A percentile compares a stretch with the other conserved stretches of the same genome.
phyloP scores from a whole-genome alignment of 2,329 filamentous ascomycete genomes.

The Alternaria brassicicola region DNA sequence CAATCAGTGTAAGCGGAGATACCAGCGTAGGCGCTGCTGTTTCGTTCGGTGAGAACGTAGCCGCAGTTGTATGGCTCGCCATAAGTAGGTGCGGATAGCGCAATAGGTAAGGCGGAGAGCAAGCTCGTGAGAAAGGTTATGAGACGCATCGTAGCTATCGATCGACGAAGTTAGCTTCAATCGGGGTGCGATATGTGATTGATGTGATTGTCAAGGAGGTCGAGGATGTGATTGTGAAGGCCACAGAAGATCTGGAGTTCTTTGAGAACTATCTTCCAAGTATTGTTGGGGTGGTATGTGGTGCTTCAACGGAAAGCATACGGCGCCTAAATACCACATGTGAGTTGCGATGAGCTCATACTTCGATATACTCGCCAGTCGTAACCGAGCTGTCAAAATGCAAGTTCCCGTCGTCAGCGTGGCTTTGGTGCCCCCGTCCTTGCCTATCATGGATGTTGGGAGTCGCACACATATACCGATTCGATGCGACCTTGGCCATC shows the following conservation, averaged over 20 bases:
- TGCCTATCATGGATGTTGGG: conserved; percentile 5
- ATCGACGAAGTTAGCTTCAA: not conserved
- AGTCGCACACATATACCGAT: conserved; percentile 9
- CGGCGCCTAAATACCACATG: conserved; percentile 4
- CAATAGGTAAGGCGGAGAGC: not conserved
- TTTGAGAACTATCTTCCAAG: not conserved
- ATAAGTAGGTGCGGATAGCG: conserved; percentile 1
- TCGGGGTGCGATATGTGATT: too few relatives aligned
- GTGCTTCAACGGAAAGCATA: not conserved
- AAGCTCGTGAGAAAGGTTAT: not conserved
- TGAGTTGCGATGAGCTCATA: conserved; percentile 7
- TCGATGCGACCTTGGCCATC: conserved; percentile 6
- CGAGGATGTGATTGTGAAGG: not conserved
- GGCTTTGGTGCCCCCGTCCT: conserved; percentile 12
- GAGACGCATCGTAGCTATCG: not conserved
- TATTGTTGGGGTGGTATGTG: not conserved
- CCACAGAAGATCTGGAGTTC: not conserved
- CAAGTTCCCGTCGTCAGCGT: conserved; percentile 21
- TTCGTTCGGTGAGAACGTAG: conserved; percentile 19
- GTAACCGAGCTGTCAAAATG: conserved; percentile 28
- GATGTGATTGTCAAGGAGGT: not conserved
- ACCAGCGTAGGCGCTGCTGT: conserved; percentile 15
- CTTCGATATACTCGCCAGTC: not conserved
- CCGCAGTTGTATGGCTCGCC: conserved; percentile 17
- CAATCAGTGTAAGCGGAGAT: conserved; percentile 9